Evolutionary conservation across 1,284 basidiomycete genomes (phyloP).

Genomic region (Exsudoporus floridanus): DNA sequence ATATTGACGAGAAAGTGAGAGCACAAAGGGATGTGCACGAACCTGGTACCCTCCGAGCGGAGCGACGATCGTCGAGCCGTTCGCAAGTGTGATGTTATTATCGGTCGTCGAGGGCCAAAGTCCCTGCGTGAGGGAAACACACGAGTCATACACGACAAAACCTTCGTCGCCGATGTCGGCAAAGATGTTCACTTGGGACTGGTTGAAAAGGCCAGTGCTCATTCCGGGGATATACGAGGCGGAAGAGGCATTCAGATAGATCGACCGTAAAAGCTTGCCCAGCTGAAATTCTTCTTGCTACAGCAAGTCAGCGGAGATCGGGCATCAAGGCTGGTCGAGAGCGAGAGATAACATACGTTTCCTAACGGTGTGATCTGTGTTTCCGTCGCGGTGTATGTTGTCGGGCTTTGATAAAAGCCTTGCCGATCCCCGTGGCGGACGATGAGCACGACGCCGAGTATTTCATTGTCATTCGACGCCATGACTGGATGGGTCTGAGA

Average conservation of each 20-base stretch:
- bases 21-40: conserved; percentile 11
- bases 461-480: conserved; percentile 17
- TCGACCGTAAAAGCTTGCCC: conserved; percentile 57
- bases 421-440: conserved; percentile 64
- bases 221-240: conserved; percentile 60
- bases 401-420: conserved; percentile 66
- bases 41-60: conserved; percentile 75
- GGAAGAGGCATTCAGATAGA: conserved; percentile 63
- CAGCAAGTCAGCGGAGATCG: conserved; percentile 1
- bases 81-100: conserved; percentile 63
- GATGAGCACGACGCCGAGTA: conserved; percentile 60
- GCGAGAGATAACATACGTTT: conserved; percentile 45
- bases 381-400: conserved; percentile 58
- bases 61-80: conserved; percentile 66
- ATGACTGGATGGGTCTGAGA: conserved; percentile 9
- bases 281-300: conserved; percentile 61
- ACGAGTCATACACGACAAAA: conserved; percentile 69
- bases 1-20: neutral
- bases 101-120: conserved; percentile 57
- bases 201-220: conserved; percentile 48
- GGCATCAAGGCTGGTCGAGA: neutral
- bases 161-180: conserved; percentile 80
- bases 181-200: conserved; percentile 45
- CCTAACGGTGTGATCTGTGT: conserved; percentile 79
- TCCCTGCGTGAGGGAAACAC: conserved; percentile 70